phyloP scores from a whole-genome alignment of 106 monocot genomes.

The Hemerocallis citrina region DNA sequence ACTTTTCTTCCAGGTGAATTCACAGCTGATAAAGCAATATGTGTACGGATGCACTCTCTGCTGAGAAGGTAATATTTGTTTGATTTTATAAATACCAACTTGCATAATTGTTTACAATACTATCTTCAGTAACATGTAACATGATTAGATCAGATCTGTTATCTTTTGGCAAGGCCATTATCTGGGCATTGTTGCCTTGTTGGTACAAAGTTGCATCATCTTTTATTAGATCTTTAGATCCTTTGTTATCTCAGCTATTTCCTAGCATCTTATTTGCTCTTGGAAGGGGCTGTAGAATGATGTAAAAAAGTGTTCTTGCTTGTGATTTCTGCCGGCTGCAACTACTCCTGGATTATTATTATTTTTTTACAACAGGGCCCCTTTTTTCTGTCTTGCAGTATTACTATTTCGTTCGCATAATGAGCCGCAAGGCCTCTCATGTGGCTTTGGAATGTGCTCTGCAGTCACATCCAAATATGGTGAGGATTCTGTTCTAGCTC shows the following conservation, averaged over 20 bases:
- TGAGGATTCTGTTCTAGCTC: not conserved
- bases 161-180: too few relatives aligned
- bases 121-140: too few relatives aligned
- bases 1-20: constrained; percentile 40
- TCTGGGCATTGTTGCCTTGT: too few relatives aligned
- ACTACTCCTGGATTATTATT: too few relatives aligned
- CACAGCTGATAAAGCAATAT: constrained; percentile 64
- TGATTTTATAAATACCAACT: too few relatives aligned
- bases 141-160: too few relatives aligned
- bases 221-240: not conserved
- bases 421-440: constrained; percentile 68
- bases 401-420: constrained; percentile 60
- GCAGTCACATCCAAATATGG: constrained; percentile 70
- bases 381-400: constrained; percentile 34
- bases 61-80: constrained; percentile 37
- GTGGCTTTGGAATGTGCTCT: constrained; percentile 66
- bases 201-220: not conserved
- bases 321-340: not conserved
- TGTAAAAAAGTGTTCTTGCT: too few relatives aligned
- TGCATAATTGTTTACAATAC: too few relatives aligned
- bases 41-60: constrained; percentile 58
- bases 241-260: not conserved
- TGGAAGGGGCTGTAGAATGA: too few relatives aligned
- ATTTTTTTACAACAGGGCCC: not conserved
- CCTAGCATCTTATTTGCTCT: not conserved